Percentiles rank a stretch among this genome's conserved stretches.
These are phyloP conservation scores for Saccharomyces hybrid DNA, from an alignment of 1,139 yeast species.

Conservation along the genomic window DNA sequence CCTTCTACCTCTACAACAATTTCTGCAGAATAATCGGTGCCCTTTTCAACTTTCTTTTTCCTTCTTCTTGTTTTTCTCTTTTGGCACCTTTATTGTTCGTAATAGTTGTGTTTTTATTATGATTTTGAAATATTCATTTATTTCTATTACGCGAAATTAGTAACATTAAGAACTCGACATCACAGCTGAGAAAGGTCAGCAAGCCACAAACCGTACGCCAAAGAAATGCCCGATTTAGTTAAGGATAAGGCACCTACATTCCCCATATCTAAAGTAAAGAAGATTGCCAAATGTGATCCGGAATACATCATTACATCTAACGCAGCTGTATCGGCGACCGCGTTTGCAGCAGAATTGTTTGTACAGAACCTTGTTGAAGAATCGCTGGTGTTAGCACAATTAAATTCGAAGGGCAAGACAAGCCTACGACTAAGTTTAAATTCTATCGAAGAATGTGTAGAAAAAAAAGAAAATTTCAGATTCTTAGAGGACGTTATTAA, in stretches of 20 bases:
- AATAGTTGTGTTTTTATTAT: too few relatives aligned
- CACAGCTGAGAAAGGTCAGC: too few relatives aligned
- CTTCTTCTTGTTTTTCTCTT: background rate
- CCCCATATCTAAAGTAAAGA: conserved; percentile 76
- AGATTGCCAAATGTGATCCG: conserved; percentile 79
- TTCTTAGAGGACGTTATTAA: conserved; percentile 46
- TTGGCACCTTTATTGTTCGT: too few relatives aligned
- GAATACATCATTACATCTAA: conserved; percentile 72
- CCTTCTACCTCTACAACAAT: too few relatives aligned
- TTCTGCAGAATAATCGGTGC: too few relatives aligned
- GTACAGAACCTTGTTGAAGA: conserved; percentile 78
- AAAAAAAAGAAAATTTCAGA: conserved; percentile 55
- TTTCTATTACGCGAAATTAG: too few relatives aligned
- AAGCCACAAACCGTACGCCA: too few relatives aligned
- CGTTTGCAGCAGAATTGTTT: conserved; percentile 82
- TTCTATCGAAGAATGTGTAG: conserved; percentile 70
- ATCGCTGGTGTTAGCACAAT: conserved; percentile 43
- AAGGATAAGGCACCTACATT: conserved; percentile 30
- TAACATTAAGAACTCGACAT: too few relatives aligned
- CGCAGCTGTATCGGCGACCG: conserved; percentile 74
- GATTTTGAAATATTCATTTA: too few relatives aligned
- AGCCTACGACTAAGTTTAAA: conserved; percentile 39
- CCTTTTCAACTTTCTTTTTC: too few relatives aligned
- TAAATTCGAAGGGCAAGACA: conserved; percentile 12
- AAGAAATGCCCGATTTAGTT: conserved; percentile 8